Evolutionary conservation across 331 rosid genomes (phyloP).

Genomic region (Acacia concinna): DNA sequence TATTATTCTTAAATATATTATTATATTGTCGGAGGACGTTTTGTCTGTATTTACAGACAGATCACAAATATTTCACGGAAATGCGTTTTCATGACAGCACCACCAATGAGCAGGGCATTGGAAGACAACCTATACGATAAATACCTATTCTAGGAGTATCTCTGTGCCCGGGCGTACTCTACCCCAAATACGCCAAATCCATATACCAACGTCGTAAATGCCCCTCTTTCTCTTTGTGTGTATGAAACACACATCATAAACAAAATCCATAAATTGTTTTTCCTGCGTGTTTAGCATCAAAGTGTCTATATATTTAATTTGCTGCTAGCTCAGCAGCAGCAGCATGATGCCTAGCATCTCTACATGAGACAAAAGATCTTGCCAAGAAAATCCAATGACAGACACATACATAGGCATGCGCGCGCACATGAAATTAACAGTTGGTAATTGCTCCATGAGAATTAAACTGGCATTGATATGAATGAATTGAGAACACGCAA

Average conservation of each 20-base stretch:
- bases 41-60: neutral
- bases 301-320: too few species aligned
- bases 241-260: neutral
- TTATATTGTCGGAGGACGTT: constrained; percentile 1
- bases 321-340: too few species aligned
- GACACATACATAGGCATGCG: neutral
- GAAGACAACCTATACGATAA: constrained; percentile 8
- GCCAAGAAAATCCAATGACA: neutral
- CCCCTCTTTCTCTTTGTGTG: neutral
- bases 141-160: constrained; percentile 2
- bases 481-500: neutral
- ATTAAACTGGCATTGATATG: neutral
- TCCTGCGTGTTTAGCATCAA: neutral
- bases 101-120: neutral
- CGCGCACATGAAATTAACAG: neutral
- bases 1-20: neutral
- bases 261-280: too few species aligned
- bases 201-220: neutral
- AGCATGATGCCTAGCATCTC: neutral
- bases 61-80: neutral
- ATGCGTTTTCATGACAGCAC: neutral
- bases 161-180: neutral
- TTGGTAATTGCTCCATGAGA: neutral
- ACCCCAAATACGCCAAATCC: neutral
- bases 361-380: neutral